These are phyloP conservation scores for Ophiosphaerella herpotricha DNA, from an alignment of 2,329 filamentous ascomycete genomes.

Conservation along the genomic window DNA sequence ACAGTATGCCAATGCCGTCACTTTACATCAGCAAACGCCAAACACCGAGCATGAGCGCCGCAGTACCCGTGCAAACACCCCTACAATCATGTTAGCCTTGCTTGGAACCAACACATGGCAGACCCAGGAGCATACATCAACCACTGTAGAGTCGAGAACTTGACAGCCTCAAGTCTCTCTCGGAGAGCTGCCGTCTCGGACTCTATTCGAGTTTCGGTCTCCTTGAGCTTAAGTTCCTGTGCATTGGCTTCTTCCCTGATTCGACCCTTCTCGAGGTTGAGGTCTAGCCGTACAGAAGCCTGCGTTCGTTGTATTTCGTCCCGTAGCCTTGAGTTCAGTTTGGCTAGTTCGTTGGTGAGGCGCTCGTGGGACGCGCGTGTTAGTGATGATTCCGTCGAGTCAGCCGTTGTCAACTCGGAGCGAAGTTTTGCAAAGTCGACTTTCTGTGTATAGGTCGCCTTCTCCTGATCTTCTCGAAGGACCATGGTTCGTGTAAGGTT, in stretches of 20 bases:
- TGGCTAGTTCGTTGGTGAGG: slow-evolving; percentile 91
- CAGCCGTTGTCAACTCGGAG: slow-evolving; percentile 88
- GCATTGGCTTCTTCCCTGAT: slow-evolving; percentile 95
- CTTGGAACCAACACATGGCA: neutral
- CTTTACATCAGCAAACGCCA: slow-evolving; percentile 68
- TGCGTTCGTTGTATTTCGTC: slow-evolving; percentile 96
- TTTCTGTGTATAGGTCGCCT: slow-evolving; percentile 79
- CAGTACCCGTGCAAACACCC: slow-evolving; percentile 69
- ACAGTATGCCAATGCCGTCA: neutral
- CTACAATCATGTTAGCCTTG: slow-evolving; percentile 43
- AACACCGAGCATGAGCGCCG: slow-evolving; percentile 68
- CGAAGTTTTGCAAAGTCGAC: slow-evolving; percentile 98
- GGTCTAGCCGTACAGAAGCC: slow-evolving; percentile 85
- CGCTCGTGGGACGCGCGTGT: slow-evolving; percentile 90
- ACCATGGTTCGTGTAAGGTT: slow-evolving; percentile 99
- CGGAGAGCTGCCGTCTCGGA: slow-evolving; percentile 90
- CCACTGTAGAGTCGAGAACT: slow-evolving; percentile 98
- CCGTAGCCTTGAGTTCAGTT: slow-evolving; percentile 83
- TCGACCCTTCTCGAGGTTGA: slow-evolving; percentile 95
- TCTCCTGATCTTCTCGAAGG: slow-evolving; percentile 86
- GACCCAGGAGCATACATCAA: slow-evolving; percentile 70
- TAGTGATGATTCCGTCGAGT: slow-evolving; percentile 86
- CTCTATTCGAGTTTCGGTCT: slow-evolving; percentile 98
- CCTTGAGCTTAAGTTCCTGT: slow-evolving; percentile 97
- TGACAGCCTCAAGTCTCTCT: slow-evolving; percentile 94